Percentiles rank a stretch among this genome's conserved stretches.
These are phyloP conservation scores for Neonectria coccinea DNA, from an alignment of 2,329 filamentous ascomycete genomes.

Conservation along the genomic window DNA sequence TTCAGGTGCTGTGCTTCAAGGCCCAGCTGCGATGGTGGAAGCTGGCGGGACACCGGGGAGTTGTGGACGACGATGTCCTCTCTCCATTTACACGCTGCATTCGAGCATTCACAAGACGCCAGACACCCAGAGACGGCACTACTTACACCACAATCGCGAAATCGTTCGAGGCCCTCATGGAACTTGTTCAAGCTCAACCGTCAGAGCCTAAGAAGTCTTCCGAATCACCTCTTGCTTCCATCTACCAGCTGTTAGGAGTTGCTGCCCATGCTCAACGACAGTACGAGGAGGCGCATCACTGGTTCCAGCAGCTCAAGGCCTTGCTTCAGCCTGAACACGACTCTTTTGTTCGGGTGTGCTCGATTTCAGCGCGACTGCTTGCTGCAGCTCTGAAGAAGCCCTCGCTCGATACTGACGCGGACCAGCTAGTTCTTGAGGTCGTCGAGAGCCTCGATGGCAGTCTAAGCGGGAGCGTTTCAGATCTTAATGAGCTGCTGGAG, in stretches of 20 bases:
- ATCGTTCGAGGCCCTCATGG: constrained; percentile 49
- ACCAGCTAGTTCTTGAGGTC: constrained; percentile 60
- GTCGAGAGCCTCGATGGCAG: constrained; percentile 67
- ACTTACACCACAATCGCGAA: constrained; percentile 52
- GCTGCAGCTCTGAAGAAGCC: constrained; percentile 64
- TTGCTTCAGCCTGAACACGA: constrained; percentile 55
- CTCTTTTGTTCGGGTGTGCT: constrained; percentile 63
- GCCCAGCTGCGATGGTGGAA: constrained; percentile 75
- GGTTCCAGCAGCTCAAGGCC: constrained; percentile 62
- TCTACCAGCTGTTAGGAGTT: constrained; percentile 66
- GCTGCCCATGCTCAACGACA: constrained; percentile 59
- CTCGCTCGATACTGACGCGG: constrained; percentile 51
- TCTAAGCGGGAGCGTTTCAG: constrained; percentile 68
- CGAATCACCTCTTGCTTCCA: constrained; percentile 57
- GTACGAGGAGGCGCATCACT: constrained; percentile 65
- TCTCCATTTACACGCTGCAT: constrained; percentile 73
- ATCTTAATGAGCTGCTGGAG: constrained; percentile 71
- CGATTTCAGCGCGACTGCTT: constrained; percentile 66
- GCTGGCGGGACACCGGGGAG: constrained; percentile 68
- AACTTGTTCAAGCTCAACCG: constrained; percentile 50
- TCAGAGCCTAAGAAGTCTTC: constrained; percentile 52
- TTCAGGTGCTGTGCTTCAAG: constrained; percentile 73
- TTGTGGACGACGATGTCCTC: constrained; percentile 73
- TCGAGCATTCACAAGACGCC: constrained; percentile 69
- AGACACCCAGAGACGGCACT: constrained; percentile 52